Conservation (phyloP, 352 stramenopile genomes). For the Globisporangium cylindrosporum region DNA sequence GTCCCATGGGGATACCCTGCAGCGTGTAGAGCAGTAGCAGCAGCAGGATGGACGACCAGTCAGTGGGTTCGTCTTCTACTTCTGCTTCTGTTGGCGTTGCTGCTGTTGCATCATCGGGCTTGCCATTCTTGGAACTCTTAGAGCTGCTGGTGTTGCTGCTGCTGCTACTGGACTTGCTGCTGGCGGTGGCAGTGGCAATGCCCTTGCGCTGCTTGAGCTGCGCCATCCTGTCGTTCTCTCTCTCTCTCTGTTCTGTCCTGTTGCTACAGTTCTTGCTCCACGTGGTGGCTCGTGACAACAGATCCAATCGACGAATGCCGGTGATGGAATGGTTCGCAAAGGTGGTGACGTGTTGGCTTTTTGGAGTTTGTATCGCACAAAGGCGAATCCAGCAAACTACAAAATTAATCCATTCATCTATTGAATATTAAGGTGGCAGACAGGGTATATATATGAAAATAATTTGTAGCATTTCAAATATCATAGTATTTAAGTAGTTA, state of each 20-base stretch:
- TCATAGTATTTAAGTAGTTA: not conserved
- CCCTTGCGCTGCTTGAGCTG: constrained; percentile 37
- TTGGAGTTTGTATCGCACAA: not conserved
- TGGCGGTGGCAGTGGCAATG: not conserved
- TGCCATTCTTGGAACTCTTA: not conserved
- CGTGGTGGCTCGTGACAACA: constrained; percentile 2
- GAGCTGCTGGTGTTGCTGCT: not conserved
- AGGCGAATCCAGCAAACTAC: not conserved
- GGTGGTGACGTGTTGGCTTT: constrained; percentile 6
- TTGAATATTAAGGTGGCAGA: not conserved
- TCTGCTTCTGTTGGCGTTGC: constrained; percentile 9
- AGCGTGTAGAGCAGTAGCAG: constrained; percentile 98
- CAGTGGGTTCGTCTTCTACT: constrained; percentile 35
- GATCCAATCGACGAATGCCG: constrained; percentile 10
- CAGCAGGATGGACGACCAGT: constrained; percentile 86
- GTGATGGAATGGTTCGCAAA: constrained; percentile 9
- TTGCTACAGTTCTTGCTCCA: not conserved
- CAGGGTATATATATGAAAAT: not conserved
- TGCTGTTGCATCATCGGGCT: not conserved
- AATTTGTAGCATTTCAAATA: not conserved
- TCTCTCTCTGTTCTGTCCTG: not conserved
- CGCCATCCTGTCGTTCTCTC: constrained; percentile 9
- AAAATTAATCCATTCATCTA: no score
- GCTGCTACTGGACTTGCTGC: not conserved
- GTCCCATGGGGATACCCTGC: constrained; percentile 98